Conservation (phyloP, 2,329 filamentous ascomycete species). For the Hypoxylon sp. region DNA sequence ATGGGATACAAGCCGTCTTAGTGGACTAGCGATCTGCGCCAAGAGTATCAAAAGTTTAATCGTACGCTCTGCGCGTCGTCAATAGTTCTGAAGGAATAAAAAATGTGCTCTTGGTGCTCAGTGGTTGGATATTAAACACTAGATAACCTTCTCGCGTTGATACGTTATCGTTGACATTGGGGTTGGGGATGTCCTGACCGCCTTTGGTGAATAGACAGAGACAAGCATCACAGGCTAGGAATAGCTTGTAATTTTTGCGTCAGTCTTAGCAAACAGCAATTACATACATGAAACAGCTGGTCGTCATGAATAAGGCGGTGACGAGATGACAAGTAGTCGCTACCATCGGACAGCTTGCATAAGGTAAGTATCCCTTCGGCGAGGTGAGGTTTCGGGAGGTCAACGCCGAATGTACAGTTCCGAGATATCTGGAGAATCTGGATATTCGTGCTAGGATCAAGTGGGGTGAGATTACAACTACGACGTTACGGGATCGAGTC, state of each 20-base stretch:
- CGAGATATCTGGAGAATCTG: constrained; percentile 23
- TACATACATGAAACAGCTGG: constrained; percentile 34
- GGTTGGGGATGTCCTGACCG: constrained; percentile 35
- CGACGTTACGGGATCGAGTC: constrained; percentile 36
- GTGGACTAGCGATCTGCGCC: constrained; percentile 37
- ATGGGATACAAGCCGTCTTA: constrained; percentile 16
- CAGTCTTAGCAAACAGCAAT: constrained; percentile 36
- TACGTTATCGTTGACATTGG: constrained; percentile 7
- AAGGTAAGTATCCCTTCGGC: constrained; percentile 37
- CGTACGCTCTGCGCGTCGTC: constrained; percentile 19
- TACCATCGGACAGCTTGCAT: constrained; percentile 28
- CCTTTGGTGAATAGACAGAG: constrained; percentile 22
- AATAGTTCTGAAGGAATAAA: constrained; percentile 15
- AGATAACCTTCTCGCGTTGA: constrained; percentile 14
- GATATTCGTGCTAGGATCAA: constrained; percentile 27
- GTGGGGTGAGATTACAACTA: constrained; percentile 36
- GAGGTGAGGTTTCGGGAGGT: constrained; percentile 27
- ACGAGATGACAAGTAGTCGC: constrained; percentile 33
- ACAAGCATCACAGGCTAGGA: constrained; percentile 24
- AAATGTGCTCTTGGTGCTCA: constrained; percentile 2
- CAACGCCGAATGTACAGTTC: constrained; percentile 35
- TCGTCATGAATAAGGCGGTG: constrained; percentile 32
- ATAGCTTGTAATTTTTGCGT: constrained; percentile 32
- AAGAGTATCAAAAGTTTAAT: constrained; percentile 33
- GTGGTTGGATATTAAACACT: constrained; percentile 1